Evolutionary conservation across 116 monocot genomes (phyloP), one percentile per base, ranked within the genome.

Genomic region (Cymodocea nodosa): DNA sequence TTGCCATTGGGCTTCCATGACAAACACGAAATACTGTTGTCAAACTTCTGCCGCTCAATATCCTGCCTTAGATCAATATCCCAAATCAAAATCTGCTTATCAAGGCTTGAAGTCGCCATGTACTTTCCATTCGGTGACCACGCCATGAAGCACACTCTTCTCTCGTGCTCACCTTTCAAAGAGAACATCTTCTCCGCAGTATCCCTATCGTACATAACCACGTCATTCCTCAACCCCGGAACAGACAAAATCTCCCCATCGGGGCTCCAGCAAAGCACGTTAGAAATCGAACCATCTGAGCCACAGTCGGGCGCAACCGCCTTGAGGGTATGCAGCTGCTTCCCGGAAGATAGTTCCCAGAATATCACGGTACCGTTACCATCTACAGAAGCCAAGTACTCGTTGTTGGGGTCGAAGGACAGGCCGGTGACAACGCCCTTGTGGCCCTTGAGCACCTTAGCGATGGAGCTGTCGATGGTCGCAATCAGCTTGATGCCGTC

Each of bases 51-150:
- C 23, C 92, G 78, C 23, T 99, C 98, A 66, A 99, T 89, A 60
- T 99, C 98, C 76, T 86, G 89, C 71, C 84, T 89, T 52, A 76
- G 70, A 60, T 89, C 89, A 77, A 99, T 65, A 74, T 99, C 98
- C 98, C 98, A 99, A 19, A 99, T 83, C 25, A 99, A 56, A 68
- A 99, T 76, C 70, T 92, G 92, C 67, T 70, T 89, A 69, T 99
- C 98, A 35, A 86, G 59, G 16, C 85, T 80, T 39, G 92, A 76
- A 65, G 92, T 92, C 0, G 89, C 98, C 35, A 99, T 79, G 50
- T 89, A 99, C 50, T 89, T 99, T 58, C 98, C 98, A 76, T 92
- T 99, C 2, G 92, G 89, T 49, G 98, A 99, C 98, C 98, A 99
- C 23, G 93, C 76, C 6, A 92, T 64, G 50, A 73, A 84, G 66